A percentile compares a stretch with the other conserved stretches of the same genome.
phyloP scores from a whole-genome alignment of 2,329 filamentous ascomycete species.

The Trichoderma aggressivum region DNA sequence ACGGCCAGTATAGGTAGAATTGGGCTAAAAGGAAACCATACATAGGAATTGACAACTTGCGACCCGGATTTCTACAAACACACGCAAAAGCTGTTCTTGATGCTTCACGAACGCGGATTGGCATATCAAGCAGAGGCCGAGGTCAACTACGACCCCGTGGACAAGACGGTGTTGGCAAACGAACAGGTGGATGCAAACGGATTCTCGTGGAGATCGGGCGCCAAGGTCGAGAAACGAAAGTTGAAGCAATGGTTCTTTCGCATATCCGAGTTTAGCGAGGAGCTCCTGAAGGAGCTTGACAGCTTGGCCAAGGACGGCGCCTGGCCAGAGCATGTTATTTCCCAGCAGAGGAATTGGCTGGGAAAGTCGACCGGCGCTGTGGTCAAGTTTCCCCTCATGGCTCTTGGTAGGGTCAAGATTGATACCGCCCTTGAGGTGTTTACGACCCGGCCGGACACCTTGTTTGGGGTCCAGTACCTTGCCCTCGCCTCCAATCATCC shows the following conservation, averaged over 20 bases:
- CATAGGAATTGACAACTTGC: slow-evolving; percentile 78
- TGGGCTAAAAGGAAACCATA: neutral
- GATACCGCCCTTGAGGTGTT: slow-evolving; percentile 64
- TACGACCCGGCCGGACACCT: slow-evolving; percentile 79
- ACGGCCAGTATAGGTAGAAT: neutral
- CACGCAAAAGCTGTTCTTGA: slow-evolving; percentile 80
- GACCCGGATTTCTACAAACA: slow-evolving; percentile 85
- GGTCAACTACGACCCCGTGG: slow-evolving; percentile 88
- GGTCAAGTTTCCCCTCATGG: slow-evolving; percentile 64
- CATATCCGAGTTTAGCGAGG: slow-evolving; percentile 74
- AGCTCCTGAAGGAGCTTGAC: slow-evolving; percentile 68
- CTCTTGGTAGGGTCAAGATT: slow-evolving; percentile 36
- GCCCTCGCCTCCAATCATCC: slow-evolving; percentile 73
- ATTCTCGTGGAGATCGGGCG: slow-evolving; percentile 82
- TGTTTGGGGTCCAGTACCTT: slow-evolving; percentile 84
- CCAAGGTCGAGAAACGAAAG: slow-evolving; percentile 73
- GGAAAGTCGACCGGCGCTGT: slow-evolving; percentile 72
- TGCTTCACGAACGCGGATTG: slow-evolving; percentile 68
- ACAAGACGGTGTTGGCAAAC: slow-evolving; percentile 86
- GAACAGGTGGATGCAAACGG: slow-evolving; percentile 89
- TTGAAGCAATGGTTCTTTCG: slow-evolving; percentile 89
- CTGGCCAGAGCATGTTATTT: slow-evolving; percentile 80
- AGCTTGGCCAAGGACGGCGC: slow-evolving; percentile 57
- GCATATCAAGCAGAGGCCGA: slow-evolving; percentile 80
- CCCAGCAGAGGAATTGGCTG: slow-evolving; percentile 87